Conservation (phyloP, 2,329 filamentous ascomycete genomes). For the Aspergillus chevalieri region DNA sequence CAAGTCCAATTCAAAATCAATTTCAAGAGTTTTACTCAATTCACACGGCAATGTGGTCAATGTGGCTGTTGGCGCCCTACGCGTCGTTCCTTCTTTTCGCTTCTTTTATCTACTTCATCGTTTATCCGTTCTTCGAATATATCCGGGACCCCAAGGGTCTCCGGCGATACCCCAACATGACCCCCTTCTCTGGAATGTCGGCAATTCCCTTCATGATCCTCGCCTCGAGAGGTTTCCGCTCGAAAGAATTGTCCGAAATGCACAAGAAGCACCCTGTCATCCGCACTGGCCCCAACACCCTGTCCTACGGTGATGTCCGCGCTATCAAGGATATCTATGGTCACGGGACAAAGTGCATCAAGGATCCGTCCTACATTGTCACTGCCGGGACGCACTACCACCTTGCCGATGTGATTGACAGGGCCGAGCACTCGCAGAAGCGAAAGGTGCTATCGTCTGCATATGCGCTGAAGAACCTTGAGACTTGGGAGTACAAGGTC, state of each 20-base stretch:
- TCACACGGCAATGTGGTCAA: slow-evolving; percentile 13
- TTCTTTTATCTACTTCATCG: slow-evolving; percentile 19
- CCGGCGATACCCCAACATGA: slow-evolving; percentile 43
- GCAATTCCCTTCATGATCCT: slow-evolving; percentile 45
- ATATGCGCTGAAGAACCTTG: slow-evolving; percentile 50
- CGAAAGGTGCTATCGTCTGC: slow-evolving; percentile 47
- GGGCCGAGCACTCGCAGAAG: slow-evolving; percentile 48
- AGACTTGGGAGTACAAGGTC: slow-evolving; percentile 51
- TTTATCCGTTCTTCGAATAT: slow-evolving; percentile 20
- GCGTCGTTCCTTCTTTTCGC: slow-evolving; percentile 16
- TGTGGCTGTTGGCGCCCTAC: slow-evolving; percentile 17
- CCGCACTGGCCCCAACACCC: slow-evolving; percentile 41
- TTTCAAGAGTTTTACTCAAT: neutral
- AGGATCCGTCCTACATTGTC: slow-evolving; percentile 45
- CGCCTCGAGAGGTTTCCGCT: slow-evolving; percentile 40
- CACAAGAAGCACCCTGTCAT: slow-evolving; percentile 44
- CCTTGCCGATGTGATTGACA: slow-evolving; percentile 49
- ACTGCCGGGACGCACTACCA: slow-evolving; percentile 46
- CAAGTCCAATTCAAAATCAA: too few species aligned
- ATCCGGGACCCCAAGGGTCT: slow-evolving; percentile 32
- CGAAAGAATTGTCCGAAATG: slow-evolving; percentile 36
- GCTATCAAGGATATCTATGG: slow-evolving; percentile 50
- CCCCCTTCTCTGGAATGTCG: slow-evolving; percentile 40
- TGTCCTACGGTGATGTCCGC: slow-evolving; percentile 38
- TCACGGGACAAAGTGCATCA: slow-evolving; percentile 46